Conservation (phyloP, 352 stramenopile species). For the Pythium vanterpoolii region DNA sequence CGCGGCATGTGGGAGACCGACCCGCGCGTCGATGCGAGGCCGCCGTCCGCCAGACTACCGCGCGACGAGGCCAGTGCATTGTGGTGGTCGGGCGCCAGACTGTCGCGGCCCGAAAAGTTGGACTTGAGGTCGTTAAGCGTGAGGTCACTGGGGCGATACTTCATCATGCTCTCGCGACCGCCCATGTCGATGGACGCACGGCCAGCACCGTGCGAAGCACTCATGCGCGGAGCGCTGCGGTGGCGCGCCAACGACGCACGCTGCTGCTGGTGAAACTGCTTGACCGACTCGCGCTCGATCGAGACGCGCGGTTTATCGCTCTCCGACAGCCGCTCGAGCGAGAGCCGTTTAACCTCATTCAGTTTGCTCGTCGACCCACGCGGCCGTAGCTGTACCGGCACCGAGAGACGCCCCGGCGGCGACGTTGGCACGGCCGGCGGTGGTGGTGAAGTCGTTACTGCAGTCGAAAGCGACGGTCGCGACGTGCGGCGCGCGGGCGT, state of each 20-base stretch:
- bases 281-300: conserved; percentile 30
- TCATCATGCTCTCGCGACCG: conserved; percentile 64
- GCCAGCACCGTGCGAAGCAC: not conserved
- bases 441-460: conserved; percentile 1
- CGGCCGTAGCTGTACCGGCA: conserved; percentile 22
- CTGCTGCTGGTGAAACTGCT: not conserved
- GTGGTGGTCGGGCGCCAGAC: conserved; percentile 29
- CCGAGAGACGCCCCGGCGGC: conserved; percentile 6
- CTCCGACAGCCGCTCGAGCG: conserved; percentile 20
- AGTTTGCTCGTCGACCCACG: conserved; percentile 34
- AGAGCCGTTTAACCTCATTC: conserved; percentile 30
- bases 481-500: conserved; percentile 2
- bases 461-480: conserved; percentile 4
- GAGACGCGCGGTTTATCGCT: conserved; percentile 20
- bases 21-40: not conserved
- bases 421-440: not conserved
- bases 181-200: conserved; percentile 15
- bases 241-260: conserved; percentile 7
- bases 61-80: not conserved
- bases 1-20: conserved; percentile 33
- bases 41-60: not conserved
- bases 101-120: conserved; percentile 50
- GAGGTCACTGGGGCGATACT: conserved; percentile 65
- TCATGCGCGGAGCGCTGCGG: conserved; percentile 8
- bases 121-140: conserved; percentile 43